Conservation (phyloP, 2,329 filamentous ascomycete genomes). For the Aspergillus ibericus region DNA sequence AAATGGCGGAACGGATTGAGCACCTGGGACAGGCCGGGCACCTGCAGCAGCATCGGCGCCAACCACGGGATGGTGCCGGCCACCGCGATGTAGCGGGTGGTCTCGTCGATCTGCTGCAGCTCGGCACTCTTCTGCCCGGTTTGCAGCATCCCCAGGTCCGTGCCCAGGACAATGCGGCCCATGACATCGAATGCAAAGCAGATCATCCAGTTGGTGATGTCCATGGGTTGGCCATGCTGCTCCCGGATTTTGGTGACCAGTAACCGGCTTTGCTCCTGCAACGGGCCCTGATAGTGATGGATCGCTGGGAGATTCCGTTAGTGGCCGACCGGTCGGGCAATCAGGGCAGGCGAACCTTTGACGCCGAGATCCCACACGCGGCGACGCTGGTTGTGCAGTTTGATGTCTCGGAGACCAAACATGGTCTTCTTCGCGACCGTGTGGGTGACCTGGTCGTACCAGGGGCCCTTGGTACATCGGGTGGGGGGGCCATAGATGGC, state of each 20-base stretch:
- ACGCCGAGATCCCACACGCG: conserved; percentile 1
- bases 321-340: background rate
- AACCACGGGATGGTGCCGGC: background rate
- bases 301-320: background rate
- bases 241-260: conserved; percentile 1
- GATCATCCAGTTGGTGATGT: background rate
- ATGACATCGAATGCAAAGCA: background rate
- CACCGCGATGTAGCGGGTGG: background rate
- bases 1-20: background rate
- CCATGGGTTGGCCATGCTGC: background rate
- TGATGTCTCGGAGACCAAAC: conserved; percentile 7
- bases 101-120: background rate
- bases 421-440: conserved; percentile 1
- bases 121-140: background rate
- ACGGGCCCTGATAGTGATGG: background rate
- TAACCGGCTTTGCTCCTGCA: background rate
- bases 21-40: background rate
- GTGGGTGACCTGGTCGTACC: conserved; percentile 17
- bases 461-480: conserved; percentile 13
- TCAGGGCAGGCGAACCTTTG: background rate
- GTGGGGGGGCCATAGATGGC: conserved; percentile 14
- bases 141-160: background rate
- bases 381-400: conserved; percentile 13
- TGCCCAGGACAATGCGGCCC: background rate
- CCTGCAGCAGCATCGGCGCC: background rate